Percentiles rank a stretch among this genome's conserved stretches.
phyloP scores from a whole-genome alignment of 805 yeast species.

The Myxozyma melibiosi region DNA sequence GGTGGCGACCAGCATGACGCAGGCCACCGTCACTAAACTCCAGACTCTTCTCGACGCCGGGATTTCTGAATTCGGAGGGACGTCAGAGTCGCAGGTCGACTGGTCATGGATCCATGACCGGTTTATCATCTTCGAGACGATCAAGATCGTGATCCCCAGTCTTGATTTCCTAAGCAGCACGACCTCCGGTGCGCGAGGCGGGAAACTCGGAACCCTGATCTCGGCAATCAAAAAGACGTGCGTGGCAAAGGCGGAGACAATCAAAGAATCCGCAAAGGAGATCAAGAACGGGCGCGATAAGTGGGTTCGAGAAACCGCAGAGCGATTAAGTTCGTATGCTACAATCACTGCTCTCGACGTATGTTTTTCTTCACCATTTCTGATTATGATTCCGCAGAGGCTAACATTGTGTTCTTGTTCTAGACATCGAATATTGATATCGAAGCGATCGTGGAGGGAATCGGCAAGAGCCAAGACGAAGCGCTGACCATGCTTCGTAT shows the following conservation, averaged over 20 bases:
- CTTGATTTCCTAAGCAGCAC: conserved; percentile 6
- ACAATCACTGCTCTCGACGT: conserved; percentile 13
- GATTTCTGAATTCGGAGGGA: not conserved
- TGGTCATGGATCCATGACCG: conserved; percentile 29
- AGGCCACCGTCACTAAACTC: conserved; percentile 3
- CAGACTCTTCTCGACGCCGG: conserved; percentile 9
- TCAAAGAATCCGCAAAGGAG: conserved; percentile 26
- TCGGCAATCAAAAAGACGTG: conserved; percentile 4
- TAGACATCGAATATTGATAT: conserved; percentile 17
- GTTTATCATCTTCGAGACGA: conserved; percentile 20
- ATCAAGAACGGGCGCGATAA: conserved; percentile 16
- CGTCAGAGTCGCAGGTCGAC: not conserved
- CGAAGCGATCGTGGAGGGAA: conserved; percentile 14
- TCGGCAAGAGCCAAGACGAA: conserved; percentile 23
- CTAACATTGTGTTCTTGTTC: not conserved
- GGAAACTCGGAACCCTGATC: conserved; percentile 4
- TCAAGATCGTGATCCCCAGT: conserved; percentile 14
- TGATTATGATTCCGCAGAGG: not conserved
- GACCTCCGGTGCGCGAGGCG: not conserved
- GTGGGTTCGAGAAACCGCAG: conserved; percentile 18
- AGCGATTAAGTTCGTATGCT: conserved; percentile 4
- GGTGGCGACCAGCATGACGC: conserved; percentile 6
- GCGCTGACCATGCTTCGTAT: conserved; percentile 22
- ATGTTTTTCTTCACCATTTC: not conserved
- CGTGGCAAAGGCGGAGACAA: conserved; percentile 1